Conservation (phyloP, 441 rosid genomes). For the Mallotus japonicus region DNA sequence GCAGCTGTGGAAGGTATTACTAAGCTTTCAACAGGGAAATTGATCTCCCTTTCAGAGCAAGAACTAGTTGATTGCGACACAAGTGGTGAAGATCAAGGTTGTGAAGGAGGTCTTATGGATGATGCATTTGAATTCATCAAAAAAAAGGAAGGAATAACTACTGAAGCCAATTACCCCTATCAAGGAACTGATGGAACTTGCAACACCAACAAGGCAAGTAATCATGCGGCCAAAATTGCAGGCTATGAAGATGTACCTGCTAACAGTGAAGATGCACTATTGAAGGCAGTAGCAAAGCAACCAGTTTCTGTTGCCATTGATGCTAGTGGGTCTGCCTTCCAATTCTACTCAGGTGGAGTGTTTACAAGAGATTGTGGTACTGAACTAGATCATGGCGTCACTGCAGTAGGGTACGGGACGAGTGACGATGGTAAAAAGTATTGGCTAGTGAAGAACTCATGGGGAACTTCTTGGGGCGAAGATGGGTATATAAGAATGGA, state of each 20-base stretch:
- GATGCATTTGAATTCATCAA: slow-evolving; percentile 66
- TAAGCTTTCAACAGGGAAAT: slow-evolving; percentile 48
- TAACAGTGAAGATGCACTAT: slow-evolving; percentile 52
- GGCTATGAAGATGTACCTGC: slow-evolving; percentile 64
- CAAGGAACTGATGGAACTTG: slow-evolving; percentile 40
- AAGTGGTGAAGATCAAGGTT: slow-evolving; percentile 58
- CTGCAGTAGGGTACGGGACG: slow-evolving; percentile 65
- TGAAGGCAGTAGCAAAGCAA: slow-evolving; percentile 62
- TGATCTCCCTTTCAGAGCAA: slow-evolving; percentile 65
- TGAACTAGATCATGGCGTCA: slow-evolving; percentile 61
- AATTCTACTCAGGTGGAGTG: slow-evolving; percentile 75
- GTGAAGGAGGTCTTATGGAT: slow-evolving; percentile 73
- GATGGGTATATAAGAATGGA: slow-evolving; percentile 72
- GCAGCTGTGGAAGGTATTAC: slow-evolving; percentile 82
- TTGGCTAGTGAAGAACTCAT: slow-evolving; percentile 79
- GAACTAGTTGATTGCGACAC: slow-evolving; percentile 70
- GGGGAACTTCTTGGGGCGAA: slow-evolving; percentile 89
- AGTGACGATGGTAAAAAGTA: slow-evolving; percentile 54
- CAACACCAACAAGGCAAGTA: slow-evolving; percentile 30
- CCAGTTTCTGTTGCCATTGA: slow-evolving; percentile 79
- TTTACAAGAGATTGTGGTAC: slow-evolving; percentile 69
- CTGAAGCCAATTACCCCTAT: slow-evolving; percentile 59
- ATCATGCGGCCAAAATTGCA: slow-evolving; percentile 41
- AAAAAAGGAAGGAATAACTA: slow-evolving; percentile 53
- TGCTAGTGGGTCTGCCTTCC: slow-evolving; percentile 59